A percentile compares a stretch with the other conserved stretches of the same genome.
Conservation (phyloP, 1,139 yeast species). For the Lodderomyces margitis region DNA sequence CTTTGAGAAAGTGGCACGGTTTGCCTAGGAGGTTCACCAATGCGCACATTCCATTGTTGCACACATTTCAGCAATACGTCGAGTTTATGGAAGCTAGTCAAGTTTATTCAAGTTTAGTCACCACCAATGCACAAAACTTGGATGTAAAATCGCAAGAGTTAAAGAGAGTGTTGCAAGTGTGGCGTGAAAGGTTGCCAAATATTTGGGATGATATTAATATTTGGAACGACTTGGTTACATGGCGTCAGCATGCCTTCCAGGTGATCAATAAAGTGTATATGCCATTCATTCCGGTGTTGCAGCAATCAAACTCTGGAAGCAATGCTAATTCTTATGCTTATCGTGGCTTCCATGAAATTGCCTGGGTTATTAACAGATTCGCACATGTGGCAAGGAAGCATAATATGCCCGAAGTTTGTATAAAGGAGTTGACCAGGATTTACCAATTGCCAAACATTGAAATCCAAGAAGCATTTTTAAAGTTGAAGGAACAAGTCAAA, state of each 20-base stretch:
- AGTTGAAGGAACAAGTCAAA: slow-evolving; percentile 94
- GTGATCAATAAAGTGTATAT: slow-evolving; percentile 93
- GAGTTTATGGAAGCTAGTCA: slow-evolving; percentile 98
- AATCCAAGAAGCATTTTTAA: slow-evolving; percentile 95
- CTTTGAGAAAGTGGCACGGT: slow-evolving; percentile 91
- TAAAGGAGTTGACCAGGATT: slow-evolving; percentile 86
- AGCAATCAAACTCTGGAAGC: slow-evolving; percentile 67
- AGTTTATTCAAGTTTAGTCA: slow-evolving; percentile 82
- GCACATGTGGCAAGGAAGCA: slow-evolving; percentile 98
- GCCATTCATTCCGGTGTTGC: slow-evolving; percentile 87
- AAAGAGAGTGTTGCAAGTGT: slow-evolving; percentile 90
- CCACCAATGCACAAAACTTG: slow-evolving; percentile 88
- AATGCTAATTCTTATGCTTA: slow-evolving; percentile 91
- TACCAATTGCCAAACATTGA: slow-evolving; percentile 96
- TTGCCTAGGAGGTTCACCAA: slow-evolving; percentile 75
- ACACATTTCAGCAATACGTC: slow-evolving; percentile 95
- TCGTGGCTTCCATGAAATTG: slow-evolving; percentile 97
- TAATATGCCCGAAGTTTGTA: slow-evolving; percentile 95
- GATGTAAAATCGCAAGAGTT: slow-evolving; percentile 92
- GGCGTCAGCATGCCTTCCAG: slow-evolving; percentile 98
- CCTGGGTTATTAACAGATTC: slow-evolving; percentile 97
- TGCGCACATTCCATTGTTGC: slow-evolving; percentile 88
- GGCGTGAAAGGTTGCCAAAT: slow-evolving; percentile 97
- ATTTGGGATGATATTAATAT: slow-evolving; percentile 96
- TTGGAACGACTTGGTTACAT: slow-evolving; percentile 97